Conservation (phyloP, 495 filamentous ascomycete species). For the Cercophora newfieldiana region DNA sequence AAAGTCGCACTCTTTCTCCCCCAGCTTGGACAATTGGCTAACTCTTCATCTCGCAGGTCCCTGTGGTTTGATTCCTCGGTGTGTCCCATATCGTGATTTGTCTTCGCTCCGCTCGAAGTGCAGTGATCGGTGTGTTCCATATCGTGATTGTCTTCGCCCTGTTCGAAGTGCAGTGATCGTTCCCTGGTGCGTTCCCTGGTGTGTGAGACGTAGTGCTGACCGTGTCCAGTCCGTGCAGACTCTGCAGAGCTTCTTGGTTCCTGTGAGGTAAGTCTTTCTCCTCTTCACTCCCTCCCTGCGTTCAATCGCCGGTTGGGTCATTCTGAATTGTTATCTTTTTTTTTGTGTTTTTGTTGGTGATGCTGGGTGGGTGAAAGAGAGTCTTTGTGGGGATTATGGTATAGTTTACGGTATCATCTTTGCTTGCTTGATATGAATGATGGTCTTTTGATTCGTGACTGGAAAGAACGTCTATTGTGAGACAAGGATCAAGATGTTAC, state of each 20-base stretch:
- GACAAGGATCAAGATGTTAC: too few species aligned
- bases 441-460: too few species aligned
- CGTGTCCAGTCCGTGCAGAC: too few species aligned
- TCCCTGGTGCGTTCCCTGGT: not conserved
- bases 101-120: not conserved
- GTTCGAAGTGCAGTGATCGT: not conserved
- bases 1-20: not conserved
- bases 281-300: not conserved
- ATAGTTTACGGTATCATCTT: too few species aligned
- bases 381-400: too few species aligned
- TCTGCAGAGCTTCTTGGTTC: not conserved
- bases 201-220: not conserved
- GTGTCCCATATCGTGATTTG: not conserved
- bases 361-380: too few species aligned
- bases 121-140: not conserved
- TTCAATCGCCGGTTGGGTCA: not conserved
- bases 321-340: not conserved
- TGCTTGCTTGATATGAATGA: too few species aligned
- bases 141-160: not conserved
- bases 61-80: not conserved
- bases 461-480: too few species aligned
- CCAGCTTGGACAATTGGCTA: not conserved
- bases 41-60: not conserved
- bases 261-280: not conserved
- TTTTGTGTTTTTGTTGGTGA: not conserved